Conservation (phyloP, 352 stramenopile species). For the Pythium guiyangense region DNA sequence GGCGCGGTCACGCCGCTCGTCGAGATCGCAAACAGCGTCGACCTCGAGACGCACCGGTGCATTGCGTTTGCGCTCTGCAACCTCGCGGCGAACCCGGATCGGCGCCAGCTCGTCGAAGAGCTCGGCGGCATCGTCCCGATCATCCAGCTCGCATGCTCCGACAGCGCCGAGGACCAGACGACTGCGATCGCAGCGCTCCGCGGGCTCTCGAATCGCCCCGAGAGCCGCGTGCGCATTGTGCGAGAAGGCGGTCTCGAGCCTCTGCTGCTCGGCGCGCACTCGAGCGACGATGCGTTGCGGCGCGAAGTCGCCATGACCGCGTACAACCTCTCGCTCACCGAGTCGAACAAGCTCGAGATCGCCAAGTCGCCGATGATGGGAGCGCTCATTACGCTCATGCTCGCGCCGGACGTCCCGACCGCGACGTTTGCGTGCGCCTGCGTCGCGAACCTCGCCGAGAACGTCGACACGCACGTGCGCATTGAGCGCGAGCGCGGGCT, state of each 20-base stretch:
- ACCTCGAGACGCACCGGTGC: constrained; percentile 94
- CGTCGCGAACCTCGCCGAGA: constrained; percentile 93
- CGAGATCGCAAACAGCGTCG: constrained; percentile 87
- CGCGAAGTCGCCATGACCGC: constrained; percentile 88
- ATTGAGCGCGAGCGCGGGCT: constrained; percentile 77
- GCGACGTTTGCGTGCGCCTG: constrained; percentile 70
- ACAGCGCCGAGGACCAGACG: constrained; percentile 84
- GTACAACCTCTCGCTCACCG: constrained; percentile 91
- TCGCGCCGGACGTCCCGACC: constrained; percentile 67
- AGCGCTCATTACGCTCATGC: constrained; percentile 83
- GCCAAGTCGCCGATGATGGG: constrained; percentile 73
- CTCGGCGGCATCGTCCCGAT: constrained; percentile 92
- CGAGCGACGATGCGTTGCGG: constrained; percentile 64
- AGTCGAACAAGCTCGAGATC: constrained; percentile 94
- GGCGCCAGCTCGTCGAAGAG: constrained; percentile 90
- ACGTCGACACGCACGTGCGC: constrained; percentile 79
- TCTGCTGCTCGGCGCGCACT: constrained; percentile 80
- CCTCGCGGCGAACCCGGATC: constrained; percentile 83
- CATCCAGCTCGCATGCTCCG: constrained; percentile 92
- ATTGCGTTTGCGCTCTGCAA: constrained; percentile 97
- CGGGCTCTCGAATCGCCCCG: constrained; percentile 79
- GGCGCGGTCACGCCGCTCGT: constrained; percentile 91
- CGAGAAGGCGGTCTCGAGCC: constrained; percentile 87
- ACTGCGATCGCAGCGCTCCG: constrained; percentile 91
- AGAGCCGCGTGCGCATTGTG: constrained; percentile 87